Evolutionary conservation across 768 basidiomycete species (phyloP), one percentile per base, ranked within the genome.

Genomic region (Calocybe gangraenosa): DNA sequence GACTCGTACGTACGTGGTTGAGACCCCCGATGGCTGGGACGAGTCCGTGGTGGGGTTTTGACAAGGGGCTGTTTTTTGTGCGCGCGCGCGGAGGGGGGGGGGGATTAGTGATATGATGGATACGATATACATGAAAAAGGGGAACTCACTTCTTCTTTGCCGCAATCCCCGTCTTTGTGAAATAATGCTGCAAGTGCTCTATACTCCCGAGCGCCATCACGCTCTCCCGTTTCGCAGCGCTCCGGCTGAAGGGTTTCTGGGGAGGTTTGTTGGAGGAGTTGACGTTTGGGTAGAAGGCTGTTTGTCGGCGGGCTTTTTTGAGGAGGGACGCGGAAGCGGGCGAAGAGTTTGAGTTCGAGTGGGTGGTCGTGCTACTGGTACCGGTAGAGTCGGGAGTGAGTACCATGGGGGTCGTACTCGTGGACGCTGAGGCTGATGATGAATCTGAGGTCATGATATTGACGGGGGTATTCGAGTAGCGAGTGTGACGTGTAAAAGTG

Each of bases 121-220:
- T n/a, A n/a, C n/a, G n/a, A n/a, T n/a, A n/a, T n/a, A n/a, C n/a
- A n/a, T n/a, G n/a, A n/a, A n/a, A n/a, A n/a, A n/a, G n/a, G n/a
- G 21, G 30, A 25, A 71, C 84, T 68, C 66, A 86, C 91, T 79
- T 78, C 65, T 75, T 75, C 69, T 83, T 80, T 25, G 84, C 73
- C 19, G 74, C 75, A 44, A 92, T 75, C 1, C 90, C 90, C 0
- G 87, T 81, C 75, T 92, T 92, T 7, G 88, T 90, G 58, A 94
- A 97, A 61, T 93, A 94, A 58, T 93, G 85, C 65, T 97, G 94
- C 33, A 97, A 76, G 61, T 96, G 90, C 60, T 95, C 88, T 54
- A 97, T 97, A 60, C 90, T 92, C n/a, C 93, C 93, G 14, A 97
- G 67, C 0, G 91, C 82, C 82, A 94, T 87, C 15, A 97, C 93